Evolutionary conservation across 345 rosid species (phyloP), one percentile per base, ranked within the genome.

Genomic region (Ceriops decandra): DNA sequence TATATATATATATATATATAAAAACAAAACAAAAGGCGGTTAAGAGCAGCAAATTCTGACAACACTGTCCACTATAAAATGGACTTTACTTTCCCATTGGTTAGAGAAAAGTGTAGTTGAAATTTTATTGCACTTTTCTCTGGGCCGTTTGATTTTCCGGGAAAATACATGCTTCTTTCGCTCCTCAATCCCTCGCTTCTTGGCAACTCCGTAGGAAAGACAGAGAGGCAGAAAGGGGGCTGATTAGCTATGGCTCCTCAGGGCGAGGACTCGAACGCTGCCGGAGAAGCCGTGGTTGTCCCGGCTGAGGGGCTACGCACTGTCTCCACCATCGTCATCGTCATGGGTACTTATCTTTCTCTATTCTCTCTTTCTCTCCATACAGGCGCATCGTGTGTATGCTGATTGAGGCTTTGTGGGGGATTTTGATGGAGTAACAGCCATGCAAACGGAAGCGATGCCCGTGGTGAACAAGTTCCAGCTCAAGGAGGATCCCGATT

Each of bases 371-470:
- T 10, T 7, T 38, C 6, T 49, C 53, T 59, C 7, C 4, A 10
- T 61, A 52, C 20, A 17, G 22, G 31, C 19, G 22, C 6, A 56
- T 9, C 22, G 13, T 58, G 31, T 8, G 17, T 21, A 17, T 42
- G 42, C 51, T 73, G 56, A 27, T 62, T 31, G 38, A 54, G 64
- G 16, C 9, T 67, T 21, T 46, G n/a, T 62, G 54, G 49, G 5
- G 5, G 49, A 16, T 42, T 42, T 42, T 10, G 59, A 56, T 20
- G 57, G 21, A 62, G 56, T 60, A 54, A 42, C 72, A 93, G 98
- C 97, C 77, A 89, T 93, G 97, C 95, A 86, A 75, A 77, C 90
- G 66, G 97, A 93, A 78, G 97, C 97, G 54, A 73, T 85, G 82
- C 95, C 95, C 60, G 53, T 93, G 72, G 95, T 93, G 46, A 74